Base-by-base conservation (phyloP, 1,284 basidiomycete genomes). In the Rhodotorula sp. region DNA sequence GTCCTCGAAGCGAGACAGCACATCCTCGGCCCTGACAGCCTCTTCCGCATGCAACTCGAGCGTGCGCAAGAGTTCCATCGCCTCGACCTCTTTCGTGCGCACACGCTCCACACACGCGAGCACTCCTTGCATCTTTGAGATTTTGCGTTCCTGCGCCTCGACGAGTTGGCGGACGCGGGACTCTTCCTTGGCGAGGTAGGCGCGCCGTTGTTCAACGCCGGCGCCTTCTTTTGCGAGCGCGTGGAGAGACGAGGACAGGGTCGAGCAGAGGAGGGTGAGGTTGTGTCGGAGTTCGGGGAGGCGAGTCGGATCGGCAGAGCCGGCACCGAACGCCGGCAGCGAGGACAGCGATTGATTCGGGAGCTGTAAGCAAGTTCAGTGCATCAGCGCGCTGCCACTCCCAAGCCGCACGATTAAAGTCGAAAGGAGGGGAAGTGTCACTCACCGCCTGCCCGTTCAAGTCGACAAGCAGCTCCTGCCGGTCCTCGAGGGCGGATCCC, bases 221-320 rank as follows among this genome's bases (percentile, higher is more conserved):
- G 89, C 90, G 2, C 91, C 96, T 83, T 99, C 95, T 30, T 88
- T 86, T 2, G 93, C 93, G 26, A 99, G 86, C 20, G 90, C 90
- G 61, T 91, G 88, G 2, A 99, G 85, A 68, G 94, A 91, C 37
- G 85, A 87, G 74, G 90, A 91, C 74, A 91, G 89, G 1, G 87
- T 84, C 59, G 94, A 91, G 4, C 88, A 85, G 57, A 99, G 91
- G 56, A 98, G 85, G 10, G 89, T 87, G 37, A 99, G 82, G 80
- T 99, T 99, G 80, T 99, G 95, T 48, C 94, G 87, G 26, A 99
- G 87, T 83, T 99, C 96, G 0, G 95, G 95, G 73, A 99, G 87
- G 70, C 91, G 88, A 57, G 88, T 91, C 2, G 88, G 85, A 76
- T 97, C 93, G 20, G 87, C 87, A 0, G 91, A 72, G 45, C 69